Evolutionary conservation across 2,329 filamentous ascomycete genomes (phyloP).

Genomic region (Elsinoe arachidis): DNA sequence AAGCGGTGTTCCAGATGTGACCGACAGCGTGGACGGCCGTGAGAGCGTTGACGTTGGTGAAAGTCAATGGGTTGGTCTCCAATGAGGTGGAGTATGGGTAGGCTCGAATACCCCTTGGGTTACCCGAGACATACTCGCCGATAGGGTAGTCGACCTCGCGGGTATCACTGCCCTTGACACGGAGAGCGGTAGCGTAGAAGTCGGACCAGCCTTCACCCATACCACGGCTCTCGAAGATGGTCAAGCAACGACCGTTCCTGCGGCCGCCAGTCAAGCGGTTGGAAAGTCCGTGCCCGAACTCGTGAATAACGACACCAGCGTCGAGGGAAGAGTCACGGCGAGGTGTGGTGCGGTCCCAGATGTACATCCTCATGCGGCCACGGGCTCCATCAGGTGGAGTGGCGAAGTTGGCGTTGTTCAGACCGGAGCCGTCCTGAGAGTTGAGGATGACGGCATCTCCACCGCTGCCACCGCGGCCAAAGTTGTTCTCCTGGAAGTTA

Average conservation of each 20-base stretch:
- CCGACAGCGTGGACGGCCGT: slow-evolving; percentile 41
- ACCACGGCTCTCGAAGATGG: slow-evolving; percentile 41
- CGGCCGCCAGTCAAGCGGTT: slow-evolving; percentile 53
- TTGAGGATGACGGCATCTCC: slow-evolving; percentile 30
- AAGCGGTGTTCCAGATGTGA: slow-evolving; percentile 44
- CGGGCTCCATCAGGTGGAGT: slow-evolving; percentile 45
- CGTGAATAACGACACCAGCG: slow-evolving; percentile 52
- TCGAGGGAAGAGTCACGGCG: slow-evolving; percentile 50
- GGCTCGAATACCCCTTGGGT: slow-evolving; percentile 36
- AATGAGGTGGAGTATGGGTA: slow-evolving; percentile 46
- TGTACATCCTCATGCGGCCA: slow-evolving; percentile 52
- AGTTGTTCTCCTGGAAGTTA: slow-evolving; percentile 53
- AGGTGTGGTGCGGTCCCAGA: slow-evolving; percentile 44
- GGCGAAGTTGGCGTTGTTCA: slow-evolving; percentile 52
- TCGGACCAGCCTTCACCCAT: slow-evolving; percentile 54
- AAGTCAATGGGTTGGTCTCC: slow-evolving; percentile 44
- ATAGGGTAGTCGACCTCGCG: slow-evolving; percentile 40
- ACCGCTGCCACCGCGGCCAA: slow-evolving; percentile 43
- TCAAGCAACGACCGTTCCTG: slow-evolving; percentile 43
- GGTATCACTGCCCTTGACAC: slow-evolving; percentile 40
- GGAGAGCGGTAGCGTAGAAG: slow-evolving; percentile 46
- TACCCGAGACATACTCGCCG: slow-evolving; percentile 36
- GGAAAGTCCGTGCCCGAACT: slow-evolving; percentile 46
- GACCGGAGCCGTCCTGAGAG: slow-evolving; percentile 46
- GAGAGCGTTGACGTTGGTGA: slow-evolving; percentile 31